Percentiles rank a stretch among this genome's conserved stretches.
phyloP scores from a whole-genome alignment of 139 green algal genomes.

The Closterium sp. region DNA sequence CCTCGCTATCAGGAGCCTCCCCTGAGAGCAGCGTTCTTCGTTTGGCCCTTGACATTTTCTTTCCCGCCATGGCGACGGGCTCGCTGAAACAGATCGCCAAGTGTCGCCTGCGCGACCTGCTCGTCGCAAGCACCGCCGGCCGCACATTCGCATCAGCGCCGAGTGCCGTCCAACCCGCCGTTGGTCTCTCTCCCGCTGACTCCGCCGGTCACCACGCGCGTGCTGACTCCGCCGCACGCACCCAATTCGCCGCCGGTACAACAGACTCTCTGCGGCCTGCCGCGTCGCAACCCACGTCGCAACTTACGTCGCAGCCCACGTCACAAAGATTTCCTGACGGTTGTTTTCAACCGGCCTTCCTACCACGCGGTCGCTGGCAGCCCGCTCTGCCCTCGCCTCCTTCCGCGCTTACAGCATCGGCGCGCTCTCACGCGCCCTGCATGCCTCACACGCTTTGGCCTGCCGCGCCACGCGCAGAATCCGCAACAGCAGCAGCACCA shows the following conservation, averaged over 20 bases:
- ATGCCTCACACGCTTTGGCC: not conserved
- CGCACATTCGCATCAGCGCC: not conserved
- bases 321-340: not conserved
- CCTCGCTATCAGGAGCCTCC: too few species aligned
- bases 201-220: too few species aligned
- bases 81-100: not conserved
- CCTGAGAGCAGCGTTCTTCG: too few species aligned
- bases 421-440: too few species aligned
- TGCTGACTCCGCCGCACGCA: not conserved
- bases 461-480: not conserved
- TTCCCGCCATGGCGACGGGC: not conserved
- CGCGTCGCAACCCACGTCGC: too few species aligned
- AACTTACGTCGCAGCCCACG: too few species aligned
- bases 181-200: not conserved
- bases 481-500: not conserved
- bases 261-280: too few species aligned
- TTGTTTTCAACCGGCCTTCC: not conserved
- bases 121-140: not conserved
- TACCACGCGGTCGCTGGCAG: not conserved
- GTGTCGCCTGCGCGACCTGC: not conserved
- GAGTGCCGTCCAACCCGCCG: too few species aligned
- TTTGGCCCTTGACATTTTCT: too few species aligned
- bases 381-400: not conserved
- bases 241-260: not conserved
- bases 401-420: not conserved